Evolutionary conservation across 805 yeast genomes (phyloP).

Genomic region (Myxozyma udenii): DNA sequence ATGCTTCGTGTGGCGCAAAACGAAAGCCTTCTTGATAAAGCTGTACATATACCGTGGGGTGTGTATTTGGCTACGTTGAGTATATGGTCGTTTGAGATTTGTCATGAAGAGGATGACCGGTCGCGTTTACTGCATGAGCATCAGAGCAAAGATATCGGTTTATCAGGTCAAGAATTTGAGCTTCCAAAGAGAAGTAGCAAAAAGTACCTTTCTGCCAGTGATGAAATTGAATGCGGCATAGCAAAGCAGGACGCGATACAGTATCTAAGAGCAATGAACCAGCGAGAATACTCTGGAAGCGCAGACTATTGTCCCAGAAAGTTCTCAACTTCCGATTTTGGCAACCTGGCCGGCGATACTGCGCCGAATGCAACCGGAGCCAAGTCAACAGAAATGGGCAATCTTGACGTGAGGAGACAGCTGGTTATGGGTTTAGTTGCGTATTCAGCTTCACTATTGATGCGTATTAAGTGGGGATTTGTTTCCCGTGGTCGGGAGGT

Average conservation of each 20-base stretch:
- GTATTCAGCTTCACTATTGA: constrained; percentile 24
- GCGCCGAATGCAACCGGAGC: not conserved
- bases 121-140: constrained; percentile 1
- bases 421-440: constrained; percentile 29
- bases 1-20: constrained; percentile 31
- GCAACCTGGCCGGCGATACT: not conserved
- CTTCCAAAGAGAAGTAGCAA: constrained; percentile 4
- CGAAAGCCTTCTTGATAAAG: constrained; percentile 31
- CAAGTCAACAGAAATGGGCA: not conserved
- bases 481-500: constrained; percentile 29
- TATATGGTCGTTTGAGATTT: constrained; percentile 35
- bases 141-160: too few relatives aligned
- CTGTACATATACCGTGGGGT: constrained; percentile 37
- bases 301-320: too few relatives aligned
- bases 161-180: not conserved
- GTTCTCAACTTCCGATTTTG: not conserved
- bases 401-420: constrained; percentile 19
- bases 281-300: constrained; percentile 4
- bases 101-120: constrained; percentile 12
- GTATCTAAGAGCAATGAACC: constrained; percentile 25
- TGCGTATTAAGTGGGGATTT: constrained; percentile 30
- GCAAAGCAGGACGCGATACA: constrained; percentile 29
- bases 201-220: constrained; percentile 15
- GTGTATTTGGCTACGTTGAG: constrained; percentile 34
- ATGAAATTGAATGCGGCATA: constrained; percentile 14